Evolutionary conservation across 352 stramenopile species (phyloP).

Genomic region (Globisporangium yorkense): DNA sequence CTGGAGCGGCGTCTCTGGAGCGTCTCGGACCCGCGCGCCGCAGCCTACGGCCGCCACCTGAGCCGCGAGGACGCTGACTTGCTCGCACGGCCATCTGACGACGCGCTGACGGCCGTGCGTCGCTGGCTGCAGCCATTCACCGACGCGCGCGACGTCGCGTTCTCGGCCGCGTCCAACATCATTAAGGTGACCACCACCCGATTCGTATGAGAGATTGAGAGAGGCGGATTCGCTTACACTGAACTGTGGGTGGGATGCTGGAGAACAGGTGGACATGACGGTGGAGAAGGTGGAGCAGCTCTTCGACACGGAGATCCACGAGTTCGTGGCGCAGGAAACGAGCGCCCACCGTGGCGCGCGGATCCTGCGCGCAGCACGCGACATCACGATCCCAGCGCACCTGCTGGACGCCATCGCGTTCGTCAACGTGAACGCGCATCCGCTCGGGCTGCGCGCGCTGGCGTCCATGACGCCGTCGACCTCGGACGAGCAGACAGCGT

Average conservation of each 20-base stretch:
- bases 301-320: constrained; percentile 45
- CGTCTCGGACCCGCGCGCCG: constrained; percentile 53
- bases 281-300: constrained; percentile 42
- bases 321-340: constrained; percentile 20
- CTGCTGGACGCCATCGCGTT: constrained; percentile 45
- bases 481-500: not conserved
- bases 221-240: no score
- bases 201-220: no score
- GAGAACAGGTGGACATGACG: constrained; percentile 26
- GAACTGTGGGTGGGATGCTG: no score
- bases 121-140: constrained; percentile 34
- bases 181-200: constrained; percentile 14
- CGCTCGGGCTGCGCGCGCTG: constrained; percentile 43
- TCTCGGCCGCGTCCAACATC: constrained; percentile 36
- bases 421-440: constrained; percentile 65
- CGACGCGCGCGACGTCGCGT: constrained; percentile 12
- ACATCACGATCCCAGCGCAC: constrained; percentile 31
- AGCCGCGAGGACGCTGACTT: constrained; percentile 31
- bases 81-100: constrained; percentile 34
- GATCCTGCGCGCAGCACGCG: constrained; percentile 32
- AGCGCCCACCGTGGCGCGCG: constrained; percentile 8
- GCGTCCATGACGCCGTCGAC: constrained; percentile 16
- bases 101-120: constrained; percentile 37
- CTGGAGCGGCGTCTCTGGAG: constrained; percentile 48
- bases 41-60: constrained; percentile 48